Evolutionary conservation across 441 rosid genomes (phyloP).

Genomic region (Cnidoscolus chayamansa): DNA sequence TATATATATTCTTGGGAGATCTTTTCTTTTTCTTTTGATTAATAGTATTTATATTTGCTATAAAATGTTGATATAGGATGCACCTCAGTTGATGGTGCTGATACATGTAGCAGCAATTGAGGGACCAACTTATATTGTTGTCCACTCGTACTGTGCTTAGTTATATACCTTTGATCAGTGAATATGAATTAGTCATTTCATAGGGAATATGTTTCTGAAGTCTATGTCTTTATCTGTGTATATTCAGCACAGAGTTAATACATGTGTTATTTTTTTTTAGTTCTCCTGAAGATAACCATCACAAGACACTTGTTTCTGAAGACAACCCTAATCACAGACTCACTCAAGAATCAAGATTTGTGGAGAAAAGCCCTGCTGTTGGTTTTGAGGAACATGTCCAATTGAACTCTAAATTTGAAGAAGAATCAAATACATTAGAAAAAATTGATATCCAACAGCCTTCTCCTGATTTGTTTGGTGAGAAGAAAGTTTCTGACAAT

Average conservation of each 20-base stretch:
- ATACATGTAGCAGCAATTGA: too few relatives aligned
- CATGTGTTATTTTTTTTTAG: constrained; percentile 40
- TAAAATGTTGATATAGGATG: too few relatives aligned
- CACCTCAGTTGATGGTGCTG: too few relatives aligned
- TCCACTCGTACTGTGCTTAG: too few relatives aligned
- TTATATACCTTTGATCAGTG: neutral
- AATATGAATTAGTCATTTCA: neutral
- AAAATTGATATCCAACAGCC: constrained; percentile 47
- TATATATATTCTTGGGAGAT: neutral
- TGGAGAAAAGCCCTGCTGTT: constrained; percentile 39
- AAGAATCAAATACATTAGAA: constrained; percentile 40
- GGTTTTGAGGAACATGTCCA: constrained; percentile 40
- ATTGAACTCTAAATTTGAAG: constrained; percentile 35
- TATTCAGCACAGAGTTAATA: neutral
- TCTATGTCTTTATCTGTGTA: neutral
- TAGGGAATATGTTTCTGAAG: neutral
- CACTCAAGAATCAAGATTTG: constrained; percentile 42
- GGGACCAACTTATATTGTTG: too few relatives aligned
- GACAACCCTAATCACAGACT: constrained; percentile 39
- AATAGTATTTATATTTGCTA: neutral
- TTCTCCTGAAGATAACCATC: constrained; percentile 66
- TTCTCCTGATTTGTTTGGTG: constrained; percentile 62
- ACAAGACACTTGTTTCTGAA: constrained; percentile 43
- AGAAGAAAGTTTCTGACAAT: constrained; percentile 62
- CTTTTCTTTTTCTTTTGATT: neutral